Percentiles rank a stretch among this genome's conserved stretches.
Evolutionary conservation across 2,329 filamentous ascomycete genomes (phyloP).

Genomic region (Aspergillus glaucus): DNA sequence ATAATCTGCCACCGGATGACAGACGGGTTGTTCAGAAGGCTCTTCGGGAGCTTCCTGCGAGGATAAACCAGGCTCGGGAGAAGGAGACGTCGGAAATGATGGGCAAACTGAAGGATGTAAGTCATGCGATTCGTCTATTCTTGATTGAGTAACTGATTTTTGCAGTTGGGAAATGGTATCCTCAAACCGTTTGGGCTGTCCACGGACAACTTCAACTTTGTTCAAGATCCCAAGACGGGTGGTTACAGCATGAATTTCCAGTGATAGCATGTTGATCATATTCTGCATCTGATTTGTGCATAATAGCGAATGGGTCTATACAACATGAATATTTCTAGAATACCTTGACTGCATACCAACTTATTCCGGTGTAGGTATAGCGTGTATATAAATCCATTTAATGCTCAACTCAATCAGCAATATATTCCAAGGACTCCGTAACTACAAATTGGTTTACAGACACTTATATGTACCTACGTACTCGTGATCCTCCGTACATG

Average conservation of each 20-base stretch:
- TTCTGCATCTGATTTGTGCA: background rate
- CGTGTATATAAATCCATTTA: too few relatives aligned
- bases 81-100: conserved; percentile 94
- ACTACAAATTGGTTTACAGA: too few relatives aligned
- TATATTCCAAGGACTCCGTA: too few relatives aligned
- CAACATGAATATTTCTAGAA: too few relatives aligned
- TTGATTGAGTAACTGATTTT: background rate
- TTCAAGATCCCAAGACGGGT: conserved; percentile 80
- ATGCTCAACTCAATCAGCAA: too few relatives aligned
- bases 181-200: conserved; percentile 89
- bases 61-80: conserved; percentile 72
- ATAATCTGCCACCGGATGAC: conserved; percentile 61
- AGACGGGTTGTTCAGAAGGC: conserved; percentile 61
- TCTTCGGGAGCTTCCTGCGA: conserved; percentile 58
- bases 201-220: conserved; percentile 91
- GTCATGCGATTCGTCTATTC: conserved; percentile 19
- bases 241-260: conserved; percentile 91
- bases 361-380: too few relatives aligned
- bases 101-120: conserved; percentile 80
- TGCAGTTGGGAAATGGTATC: conserved; percentile 76
- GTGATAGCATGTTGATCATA: conserved; percentile 11
- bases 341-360: too few relatives aligned
- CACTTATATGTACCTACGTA: too few relatives aligned
- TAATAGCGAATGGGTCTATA: background rate
- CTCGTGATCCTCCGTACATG: too few relatives aligned